phyloP scores from a whole-genome alignment of 345 rosid species.

The Eucalyptus dawsonii region DNA sequence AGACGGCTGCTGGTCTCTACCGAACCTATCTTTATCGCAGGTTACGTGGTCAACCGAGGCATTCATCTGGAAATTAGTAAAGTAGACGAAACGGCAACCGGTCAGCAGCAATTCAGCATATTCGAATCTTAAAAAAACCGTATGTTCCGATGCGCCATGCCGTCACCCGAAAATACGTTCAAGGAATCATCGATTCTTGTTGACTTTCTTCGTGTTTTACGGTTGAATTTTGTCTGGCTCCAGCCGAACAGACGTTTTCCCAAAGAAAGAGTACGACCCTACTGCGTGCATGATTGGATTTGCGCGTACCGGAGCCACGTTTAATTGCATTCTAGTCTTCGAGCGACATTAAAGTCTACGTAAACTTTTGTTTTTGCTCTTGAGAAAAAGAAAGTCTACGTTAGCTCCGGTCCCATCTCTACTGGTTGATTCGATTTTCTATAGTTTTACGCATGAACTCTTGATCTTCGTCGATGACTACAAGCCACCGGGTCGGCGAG shows the following conservation, averaged over 20 bases:
- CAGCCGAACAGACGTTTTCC: background rate
- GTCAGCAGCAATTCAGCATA: background rate
- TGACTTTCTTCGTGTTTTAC: accelerated
- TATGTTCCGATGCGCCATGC: background rate
- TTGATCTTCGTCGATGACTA: background rate
- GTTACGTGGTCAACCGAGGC: background rate
- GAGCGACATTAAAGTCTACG: background rate
- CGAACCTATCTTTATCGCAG: background rate
- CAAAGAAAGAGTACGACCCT: background rate
- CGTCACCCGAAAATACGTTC: background rate
- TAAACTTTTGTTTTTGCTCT: background rate
- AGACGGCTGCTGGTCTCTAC: background rate
- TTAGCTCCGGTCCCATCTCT: background rate
- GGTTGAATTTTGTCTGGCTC: background rate
- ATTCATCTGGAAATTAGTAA: background rate
- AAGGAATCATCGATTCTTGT: background rate
- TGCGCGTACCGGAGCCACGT: background rate
- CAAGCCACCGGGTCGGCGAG: background rate
- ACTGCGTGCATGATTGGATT: background rate
- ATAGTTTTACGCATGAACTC: background rate
- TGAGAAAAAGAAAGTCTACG: background rate
- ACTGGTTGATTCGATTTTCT: background rate
- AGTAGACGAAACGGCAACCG: background rate
- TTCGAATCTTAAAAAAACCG: background rate
- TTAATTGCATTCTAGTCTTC: background rate